These are phyloP conservation scores for Ostreobium quekettii DNA, from an alignment of 139 green algal species.

Conservation along the genomic window DNA sequence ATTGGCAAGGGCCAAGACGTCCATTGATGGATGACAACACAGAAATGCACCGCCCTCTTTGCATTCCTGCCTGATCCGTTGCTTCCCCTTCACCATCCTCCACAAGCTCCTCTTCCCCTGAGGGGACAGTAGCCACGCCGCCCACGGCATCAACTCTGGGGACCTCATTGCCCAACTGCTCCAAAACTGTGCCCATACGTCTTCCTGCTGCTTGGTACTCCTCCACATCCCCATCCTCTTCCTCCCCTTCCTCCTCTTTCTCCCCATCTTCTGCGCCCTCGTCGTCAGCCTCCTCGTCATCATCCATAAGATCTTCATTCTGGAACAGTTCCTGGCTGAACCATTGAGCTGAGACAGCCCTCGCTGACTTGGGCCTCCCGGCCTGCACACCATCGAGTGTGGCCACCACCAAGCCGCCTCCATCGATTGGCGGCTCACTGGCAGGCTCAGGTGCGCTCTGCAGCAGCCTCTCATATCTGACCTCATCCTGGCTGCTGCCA, in stretches of 20 bases:
- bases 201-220: too few relatives aligned
- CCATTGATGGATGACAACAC: too few relatives aligned
- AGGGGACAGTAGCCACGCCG: too few relatives aligned
- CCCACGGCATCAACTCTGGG: too few relatives aligned
- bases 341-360: slow-evolving; percentile 67
- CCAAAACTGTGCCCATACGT: too few relatives aligned
- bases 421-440: neutral
- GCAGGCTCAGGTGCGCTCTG: neutral
- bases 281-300: slow-evolving; percentile 10
- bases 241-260: slow-evolving; percentile 9
- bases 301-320: slow-evolving; percentile 41
- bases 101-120: too few relatives aligned
- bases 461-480: neutral
- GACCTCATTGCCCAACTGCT: too few relatives aligned
- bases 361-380: slow-evolving; percentile 40
- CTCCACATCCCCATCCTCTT: slow-evolving; percentile 3
- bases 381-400: slow-evolving; percentile 53
- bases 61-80: too few relatives aligned
- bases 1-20: too few relatives aligned
- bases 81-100: too few relatives aligned
- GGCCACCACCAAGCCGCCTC: slow-evolving; percentile 38
- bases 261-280: slow-evolving; percentile 12
- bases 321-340: slow-evolving; percentile 74
- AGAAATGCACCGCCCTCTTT: too few relatives aligned
- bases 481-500: neutral